Evolutionary conservation across 1,284 basidiomycete species (phyloP).

Genomic region (Leucoagaricus sp.): DNA sequence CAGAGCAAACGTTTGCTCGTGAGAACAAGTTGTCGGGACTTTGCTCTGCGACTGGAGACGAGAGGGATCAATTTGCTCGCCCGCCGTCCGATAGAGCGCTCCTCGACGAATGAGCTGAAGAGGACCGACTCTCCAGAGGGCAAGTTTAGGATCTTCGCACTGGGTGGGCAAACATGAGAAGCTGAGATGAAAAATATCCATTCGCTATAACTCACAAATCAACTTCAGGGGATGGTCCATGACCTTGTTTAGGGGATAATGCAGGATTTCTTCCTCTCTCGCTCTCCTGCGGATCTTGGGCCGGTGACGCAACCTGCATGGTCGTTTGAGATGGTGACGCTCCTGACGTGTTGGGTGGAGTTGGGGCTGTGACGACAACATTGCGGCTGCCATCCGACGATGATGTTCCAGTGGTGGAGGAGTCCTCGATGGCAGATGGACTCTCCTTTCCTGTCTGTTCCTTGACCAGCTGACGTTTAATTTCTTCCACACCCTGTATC

Average conservation of each 20-base stretch:
- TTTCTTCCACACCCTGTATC: slow-evolving; percentile 13
- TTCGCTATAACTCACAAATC: slow-evolving; percentile 30
- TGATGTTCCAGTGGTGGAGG: slow-evolving; percentile 36
- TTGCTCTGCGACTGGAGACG: slow-evolving; percentile 50
- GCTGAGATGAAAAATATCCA: background rate
- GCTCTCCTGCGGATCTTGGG: slow-evolving; percentile 14
- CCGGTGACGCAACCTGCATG: background rate
- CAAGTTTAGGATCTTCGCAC: slow-evolving; percentile 42
- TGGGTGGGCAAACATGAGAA: slow-evolving; percentile 21
- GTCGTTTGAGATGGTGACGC: background rate
- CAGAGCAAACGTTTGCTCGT: slow-evolving; percentile 61
- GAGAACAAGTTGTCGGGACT: slow-evolving; percentile 56
- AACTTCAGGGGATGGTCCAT: slow-evolving; percentile 37
- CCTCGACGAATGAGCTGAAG: slow-evolving; percentile 55
- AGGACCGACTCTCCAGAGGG: slow-evolving; percentile 47
- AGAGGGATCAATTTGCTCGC: slow-evolving; percentile 62
- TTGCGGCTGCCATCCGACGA: slow-evolving; percentile 54
- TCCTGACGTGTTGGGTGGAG: background rate
- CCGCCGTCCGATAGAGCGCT: slow-evolving; percentile 54
- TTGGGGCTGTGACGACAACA: background rate
- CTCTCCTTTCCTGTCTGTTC: slow-evolving; percentile 24
- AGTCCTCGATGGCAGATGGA: slow-evolving; percentile 12
- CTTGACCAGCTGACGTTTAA: slow-evolving; percentile 8
- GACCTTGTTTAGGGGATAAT: slow-evolving; percentile 59
- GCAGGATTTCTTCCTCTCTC: slow-evolving; percentile 55